Base-by-base conservation (phyloP, 306 rosid species). In the Acacia crassicarpa region DNA sequence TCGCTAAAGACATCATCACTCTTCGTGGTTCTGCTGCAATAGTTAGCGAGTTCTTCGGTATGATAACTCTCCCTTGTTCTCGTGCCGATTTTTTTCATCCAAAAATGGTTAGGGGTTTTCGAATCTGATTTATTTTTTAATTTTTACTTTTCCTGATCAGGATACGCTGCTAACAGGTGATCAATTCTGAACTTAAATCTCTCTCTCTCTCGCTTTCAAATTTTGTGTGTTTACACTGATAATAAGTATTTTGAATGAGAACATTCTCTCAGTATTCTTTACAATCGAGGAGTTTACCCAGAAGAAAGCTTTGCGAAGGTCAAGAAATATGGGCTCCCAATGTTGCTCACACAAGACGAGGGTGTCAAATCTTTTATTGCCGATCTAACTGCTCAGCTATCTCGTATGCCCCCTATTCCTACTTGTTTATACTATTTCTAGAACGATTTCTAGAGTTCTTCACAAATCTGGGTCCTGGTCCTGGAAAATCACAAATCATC, bases 1-100 rank as follows among this genome's bases (percentile, higher is more conserved):
- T 72, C 58, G 61, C 99, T 72, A 95, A 89, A 87, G 99, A 95
- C 84, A 95, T 95, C 22, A 95, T 95, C 89, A 95, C 98, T 67
- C 94, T 95, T 62, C 98, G 97, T 6, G 99, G 99, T 72, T 95
- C 99, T 20, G 94, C 99, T 7, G 95, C 99, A 40, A 95, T 95
- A 19, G 98, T 89, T 82, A 93, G 99, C 95, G 99, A 95, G 89
- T 95, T 93, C 89, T 95, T 95, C 54, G 98, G 99, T 95, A 86
- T 74, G 19, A 43, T n/a, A 19, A 4, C 11, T 45, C 25, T 15
- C 66, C 44, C 20, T 38, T 73, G 48, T 6, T 30, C 4, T 67
- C 51, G 9, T 30, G 20, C 20, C 54, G 8, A 33, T 53, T 71
- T 30, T 33, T 80, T 66, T 45, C 49, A 41, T 51, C 61, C 17